Base-by-base conservation (phyloP, 2,329 filamentous ascomycete genomes). In the Aspergillus viridinutans region DNA sequence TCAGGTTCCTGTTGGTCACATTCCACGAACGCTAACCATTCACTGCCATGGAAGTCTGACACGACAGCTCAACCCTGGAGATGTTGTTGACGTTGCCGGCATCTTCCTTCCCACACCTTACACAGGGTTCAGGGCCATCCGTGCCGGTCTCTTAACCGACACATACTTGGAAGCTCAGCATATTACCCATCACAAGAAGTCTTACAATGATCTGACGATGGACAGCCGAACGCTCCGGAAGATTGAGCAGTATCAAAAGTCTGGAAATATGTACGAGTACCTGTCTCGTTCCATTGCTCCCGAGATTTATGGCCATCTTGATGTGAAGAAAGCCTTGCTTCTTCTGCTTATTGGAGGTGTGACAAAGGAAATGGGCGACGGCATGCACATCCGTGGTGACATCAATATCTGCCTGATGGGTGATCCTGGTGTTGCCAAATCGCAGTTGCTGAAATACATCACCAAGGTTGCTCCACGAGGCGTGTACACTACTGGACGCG, bases 321-420 rank as follows among this genome's bases (percentile, higher is more conserved):
- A 99, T 72, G 94, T 99, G 52, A 99, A 99, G 81, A 99, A 99
- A 75, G 94, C 94, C 1, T 84, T 99, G 12, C 83, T 99, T n/a
- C 82, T 99, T 4, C 86, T 97, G 29, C 85, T 99, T 35, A 96
- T 99, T 63, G 94, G 94, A 60, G 94, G 94, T 78, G 93, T 97
- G 1, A 94, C 87, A 3, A 99, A 99, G 76, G 88, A 94, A 69
- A 95, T 97, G 84, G 92, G 92, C 53, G 94, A 99, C 69, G 94
- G 94, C 59, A 97, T 99, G 94, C 89, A 92, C 69, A 99, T 99
- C 72, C 91, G 94, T 82, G 94, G 94, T 68, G 94, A 99, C 71
- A 96, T 99, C 80, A 99, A 99, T 77, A 88, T 99, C 61, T 97
- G 94, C 74, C 79, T 99, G 69, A 99, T 99, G 94, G 94, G 94